Percentiles rank a stretch among this genome's conserved stretches.
Conservation (phyloP, 371 early-diverging fungal species). For the Vairimorpha ceranae region DNA sequence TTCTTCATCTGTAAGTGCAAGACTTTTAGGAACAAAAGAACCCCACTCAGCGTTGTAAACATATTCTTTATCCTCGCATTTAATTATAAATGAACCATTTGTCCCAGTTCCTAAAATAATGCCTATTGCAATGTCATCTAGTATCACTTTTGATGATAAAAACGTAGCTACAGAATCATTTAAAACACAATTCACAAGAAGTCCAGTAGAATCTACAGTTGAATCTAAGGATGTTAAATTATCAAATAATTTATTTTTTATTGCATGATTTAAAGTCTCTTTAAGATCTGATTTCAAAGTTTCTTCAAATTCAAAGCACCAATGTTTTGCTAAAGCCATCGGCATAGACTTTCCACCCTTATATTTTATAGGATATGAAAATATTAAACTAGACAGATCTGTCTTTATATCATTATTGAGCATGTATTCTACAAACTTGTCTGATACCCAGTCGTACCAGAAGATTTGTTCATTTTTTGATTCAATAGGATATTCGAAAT, state of each 20-base stretch:
- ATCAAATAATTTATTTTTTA: neutral
- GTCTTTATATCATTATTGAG: neutral
- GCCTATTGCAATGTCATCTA: neutral
- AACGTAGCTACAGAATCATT: slow-evolving; percentile 10
- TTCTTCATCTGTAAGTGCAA: neutral
- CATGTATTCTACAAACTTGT: neutral
- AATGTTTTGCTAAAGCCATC: neutral
- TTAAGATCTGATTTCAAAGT: neutral
- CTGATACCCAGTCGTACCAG: slow-evolving; percentile 5
- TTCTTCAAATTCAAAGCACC: neutral
- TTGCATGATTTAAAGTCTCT: neutral
- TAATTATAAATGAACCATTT: neutral
- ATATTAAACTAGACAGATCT: neutral
- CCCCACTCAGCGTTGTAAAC: slow-evolving; percentile 13
- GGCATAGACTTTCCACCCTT: neutral
- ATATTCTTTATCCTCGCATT: neutral
- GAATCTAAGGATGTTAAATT: neutral
- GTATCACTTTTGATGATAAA: slow-evolving; percentile 1
- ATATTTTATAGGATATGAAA: slow-evolving; percentile 17
- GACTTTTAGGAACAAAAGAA: neutral
- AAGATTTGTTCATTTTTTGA: neutral
- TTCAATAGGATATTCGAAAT: neutral
- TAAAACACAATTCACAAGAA: neutral
- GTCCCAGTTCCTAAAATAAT: slow-evolving; percentile 17
- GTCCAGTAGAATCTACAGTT: no score